Conservation (phyloP, 441 rosid species). For the Pelargonium myrrhifolium region DNA sequence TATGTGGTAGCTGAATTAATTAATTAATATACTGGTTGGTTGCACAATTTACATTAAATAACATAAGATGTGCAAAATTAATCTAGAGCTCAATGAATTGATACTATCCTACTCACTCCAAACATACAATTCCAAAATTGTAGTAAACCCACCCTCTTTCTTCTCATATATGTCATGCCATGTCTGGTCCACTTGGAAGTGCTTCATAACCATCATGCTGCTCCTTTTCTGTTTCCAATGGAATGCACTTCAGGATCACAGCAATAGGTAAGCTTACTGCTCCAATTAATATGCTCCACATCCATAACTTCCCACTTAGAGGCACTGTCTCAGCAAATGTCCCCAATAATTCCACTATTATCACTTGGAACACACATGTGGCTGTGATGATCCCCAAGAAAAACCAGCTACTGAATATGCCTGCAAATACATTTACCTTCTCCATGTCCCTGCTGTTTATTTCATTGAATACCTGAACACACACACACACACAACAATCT, state of each 20-base stretch:
- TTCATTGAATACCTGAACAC: constrained; percentile 46
- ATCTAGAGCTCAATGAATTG: not conserved
- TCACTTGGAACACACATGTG: constrained; percentile 37
- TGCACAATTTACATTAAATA: too few relatives aligned
- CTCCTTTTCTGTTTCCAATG: constrained; percentile 21
- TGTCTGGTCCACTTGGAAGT: constrained; percentile 51
- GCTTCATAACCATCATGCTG: constrained; percentile 48
- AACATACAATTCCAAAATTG: constrained; percentile 1
- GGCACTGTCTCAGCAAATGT: constrained; percentile 37
- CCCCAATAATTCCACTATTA: constrained; percentile 39
- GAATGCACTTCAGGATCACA: constrained; percentile 51
- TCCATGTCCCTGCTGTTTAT: constrained; percentile 46
- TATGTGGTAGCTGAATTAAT: too few relatives aligned
- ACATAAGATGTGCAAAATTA: not conserved
- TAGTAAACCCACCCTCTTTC: too few relatives aligned
- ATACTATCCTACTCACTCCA: constrained; percentile 5
- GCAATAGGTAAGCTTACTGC: constrained; percentile 46
- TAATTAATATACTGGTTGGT: too few relatives aligned
- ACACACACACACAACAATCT: constrained; percentile 2
- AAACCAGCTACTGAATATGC: constrained; percentile 36
- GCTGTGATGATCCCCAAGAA: constrained; percentile 28
- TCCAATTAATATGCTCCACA: constrained; percentile 34
- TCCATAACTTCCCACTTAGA: constrained; percentile 34
- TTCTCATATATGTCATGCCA: constrained; percentile 43
- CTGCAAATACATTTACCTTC: constrained; percentile 33